Evolutionary conservation across 257 asterid species (phyloP), one percentile per base, ranked within the genome.

Genomic region (Echites panduratus): DNA sequence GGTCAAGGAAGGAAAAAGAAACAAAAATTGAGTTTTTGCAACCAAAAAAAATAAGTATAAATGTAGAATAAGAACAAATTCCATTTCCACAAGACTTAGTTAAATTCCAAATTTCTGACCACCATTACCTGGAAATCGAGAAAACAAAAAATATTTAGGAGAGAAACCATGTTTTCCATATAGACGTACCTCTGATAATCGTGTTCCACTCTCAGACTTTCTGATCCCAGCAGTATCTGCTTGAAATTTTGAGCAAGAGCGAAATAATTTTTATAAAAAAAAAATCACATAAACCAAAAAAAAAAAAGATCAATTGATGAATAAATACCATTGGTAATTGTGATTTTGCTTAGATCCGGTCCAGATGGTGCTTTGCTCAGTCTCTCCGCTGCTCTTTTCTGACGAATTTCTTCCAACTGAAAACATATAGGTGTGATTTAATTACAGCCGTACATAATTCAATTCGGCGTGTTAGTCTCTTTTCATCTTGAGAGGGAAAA

Each of bases 321-420:
- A 52, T 52, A 53, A 53, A 53, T 5, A 53, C 59, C 59, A 53
- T 53, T 57, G 19, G 84, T 62, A 72, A 48, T 75, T 32, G 89
- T 81, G 73, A 38, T 73, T 70, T 82, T 83, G 74, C 85, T 52
- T 71, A 95, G 95, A 95, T 92, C 99, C 66, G 87, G 84, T 81
- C 90, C 97, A 13, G 98, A 89, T 17, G 95, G 66, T 7, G 83
- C 78, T 82, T 95, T 90, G 88, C 87, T 86, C 84, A 89, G 79
- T 77, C 93, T 80, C 82, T 92, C 97, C 43, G 96, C 97, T 3
- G 98, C 97, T 75, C 99, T 89, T 85, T 88, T 94, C 82, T 84
- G 97, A 16, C 99, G 96, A 92, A 94, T 94, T 65, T 92, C 99
- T 76, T 88, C 98, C 88, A 94, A 62, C 99, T 93, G 89, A 70